Percentiles rank a stretch among this genome's conserved stretches.
phyloP scores from a whole-genome alignment of 495 filamentous ascomycete species.

The Recurvomyces mirabilis region DNA sequence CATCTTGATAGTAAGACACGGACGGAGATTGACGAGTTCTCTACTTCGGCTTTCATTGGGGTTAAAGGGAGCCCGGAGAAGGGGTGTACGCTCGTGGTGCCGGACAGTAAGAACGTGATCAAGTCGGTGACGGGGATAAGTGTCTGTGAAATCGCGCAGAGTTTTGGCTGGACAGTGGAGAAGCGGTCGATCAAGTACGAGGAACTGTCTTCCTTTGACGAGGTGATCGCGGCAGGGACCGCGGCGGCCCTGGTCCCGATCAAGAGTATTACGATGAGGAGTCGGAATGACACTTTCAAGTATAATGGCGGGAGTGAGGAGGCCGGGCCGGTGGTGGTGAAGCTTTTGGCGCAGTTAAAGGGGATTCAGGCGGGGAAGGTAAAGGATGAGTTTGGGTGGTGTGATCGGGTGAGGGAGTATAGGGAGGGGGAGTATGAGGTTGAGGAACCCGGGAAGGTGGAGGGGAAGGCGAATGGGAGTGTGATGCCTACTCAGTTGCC shows the following conservation, averaged over 20 bases:
- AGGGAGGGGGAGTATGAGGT: slow-evolving; percentile 16
- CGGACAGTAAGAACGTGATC: slow-evolving; percentile 32
- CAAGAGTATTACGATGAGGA: slow-evolving; percentile 66
- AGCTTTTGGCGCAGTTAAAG: slow-evolving; percentile 64
- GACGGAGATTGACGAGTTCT: slow-evolving; percentile 39
- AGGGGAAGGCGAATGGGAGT: slow-evolving; percentile 9
- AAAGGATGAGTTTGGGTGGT: slow-evolving; percentile 68
- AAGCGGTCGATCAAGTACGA: slow-evolving; percentile 52
- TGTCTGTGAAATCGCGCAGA: slow-evolving; percentile 24
- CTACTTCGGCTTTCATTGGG: slow-evolving; percentile 38
- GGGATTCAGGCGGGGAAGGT: slow-evolving; percentile 74
- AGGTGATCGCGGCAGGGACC: slow-evolving; percentile 86
- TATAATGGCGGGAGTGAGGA: slow-evolving; percentile 42
- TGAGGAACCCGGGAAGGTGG: slow-evolving; percentile 5
- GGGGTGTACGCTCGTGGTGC: slow-evolving; percentile 25
- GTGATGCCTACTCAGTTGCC: slow-evolving; percentile 13
- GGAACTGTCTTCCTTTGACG: slow-evolving; percentile 65
- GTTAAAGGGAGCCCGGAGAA: slow-evolving; percentile 23
- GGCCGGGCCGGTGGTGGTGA: slow-evolving; percentile 55
- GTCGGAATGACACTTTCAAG: slow-evolving; percentile 50
- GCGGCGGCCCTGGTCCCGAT: slow-evolving; percentile 88
- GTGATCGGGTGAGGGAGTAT: slow-evolving; percentile 41
- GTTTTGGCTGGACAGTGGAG: slow-evolving; percentile 28
- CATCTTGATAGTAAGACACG: slow-evolving; percentile 38
- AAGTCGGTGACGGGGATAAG: slow-evolving; percentile 26